Conservation (phyloP, 202 grass and related monocot species). For the Schoenoplectus tabernaemontani region DNA sequence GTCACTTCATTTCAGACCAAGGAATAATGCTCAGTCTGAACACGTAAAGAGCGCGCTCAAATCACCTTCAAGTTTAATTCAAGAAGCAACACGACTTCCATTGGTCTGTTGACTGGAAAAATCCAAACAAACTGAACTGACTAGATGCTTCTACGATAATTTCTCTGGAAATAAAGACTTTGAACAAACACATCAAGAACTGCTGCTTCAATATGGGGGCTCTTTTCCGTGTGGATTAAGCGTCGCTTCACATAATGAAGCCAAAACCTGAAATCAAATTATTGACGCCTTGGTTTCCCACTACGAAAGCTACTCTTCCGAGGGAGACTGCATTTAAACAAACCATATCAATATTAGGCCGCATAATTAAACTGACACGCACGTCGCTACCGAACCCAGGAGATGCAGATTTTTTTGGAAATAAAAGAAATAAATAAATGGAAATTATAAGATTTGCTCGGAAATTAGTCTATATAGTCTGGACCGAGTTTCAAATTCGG, state of each 20-base stretch:
- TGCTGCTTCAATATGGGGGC: not conserved
- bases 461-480: no score
- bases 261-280: not conserved
- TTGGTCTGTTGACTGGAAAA: not conserved
- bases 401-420: no score
- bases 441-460: no score
- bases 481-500: no score
- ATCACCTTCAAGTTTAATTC: not conserved
- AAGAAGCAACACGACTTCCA: not conserved
- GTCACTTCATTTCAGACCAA: no score
- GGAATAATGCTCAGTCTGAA: no score
- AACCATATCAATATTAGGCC: no score
- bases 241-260: not conserved
- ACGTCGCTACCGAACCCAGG: no score
- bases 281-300: constrained; percentile 5
- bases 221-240: not conserved
- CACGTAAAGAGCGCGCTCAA: no score
- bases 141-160: not conserved
- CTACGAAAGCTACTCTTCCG: not conserved
- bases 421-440: no score
- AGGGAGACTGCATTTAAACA: no score
- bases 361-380: no score
- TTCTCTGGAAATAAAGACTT: not conserved
- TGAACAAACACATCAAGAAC: not conserved
- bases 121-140: not conserved